These are phyloP conservation scores for Cercophora newfieldiana DNA, from an alignment of 495 filamentous ascomycete species.

Conservation along the genomic window DNA sequence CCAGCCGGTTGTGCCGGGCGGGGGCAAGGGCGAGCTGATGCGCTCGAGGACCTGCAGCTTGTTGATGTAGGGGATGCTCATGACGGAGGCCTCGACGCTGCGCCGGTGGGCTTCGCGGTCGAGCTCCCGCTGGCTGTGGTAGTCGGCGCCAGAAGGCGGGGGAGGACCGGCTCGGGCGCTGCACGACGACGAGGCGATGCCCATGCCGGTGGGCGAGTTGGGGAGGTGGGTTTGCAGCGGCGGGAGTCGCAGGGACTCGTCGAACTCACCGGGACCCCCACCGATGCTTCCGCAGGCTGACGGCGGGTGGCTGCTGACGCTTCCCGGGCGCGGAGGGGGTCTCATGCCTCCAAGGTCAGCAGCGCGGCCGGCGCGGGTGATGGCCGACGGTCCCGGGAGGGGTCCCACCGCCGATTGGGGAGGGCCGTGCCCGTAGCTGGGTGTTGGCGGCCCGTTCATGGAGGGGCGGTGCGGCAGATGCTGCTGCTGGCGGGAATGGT, in stretches of 20 bases:
- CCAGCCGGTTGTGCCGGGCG: conserved; percentile 35
- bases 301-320: neutral
- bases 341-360: neutral
- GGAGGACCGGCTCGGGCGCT: neutral
- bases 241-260: conserved; percentile 54
- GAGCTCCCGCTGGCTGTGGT: neutral
- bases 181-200: neutral
- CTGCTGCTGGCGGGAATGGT: neutral
- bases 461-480: conserved; percentile 14
- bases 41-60: conserved; percentile 52
- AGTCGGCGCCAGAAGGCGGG: neutral
- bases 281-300: neutral
- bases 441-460: conserved; percentile 19
- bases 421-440: neutral
- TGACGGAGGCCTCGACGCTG: conserved; percentile 68
- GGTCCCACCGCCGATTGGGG: conserved; percentile 5
- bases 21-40: conserved; percentile 48
- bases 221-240: conserved; percentile 56
- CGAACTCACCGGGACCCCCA: conserved; percentile 30
- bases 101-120: conserved; percentile 11
- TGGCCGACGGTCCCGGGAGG: conserved; percentile 10
- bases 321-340: conserved; percentile 7
- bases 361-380: neutral
- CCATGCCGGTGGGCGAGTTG: conserved; percentile 17
- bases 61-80: conserved; percentile 67